phyloP scores from a whole-genome alignment of 176 grass and related monocot genomes.

The Alloteropsis semialata region DNA sequence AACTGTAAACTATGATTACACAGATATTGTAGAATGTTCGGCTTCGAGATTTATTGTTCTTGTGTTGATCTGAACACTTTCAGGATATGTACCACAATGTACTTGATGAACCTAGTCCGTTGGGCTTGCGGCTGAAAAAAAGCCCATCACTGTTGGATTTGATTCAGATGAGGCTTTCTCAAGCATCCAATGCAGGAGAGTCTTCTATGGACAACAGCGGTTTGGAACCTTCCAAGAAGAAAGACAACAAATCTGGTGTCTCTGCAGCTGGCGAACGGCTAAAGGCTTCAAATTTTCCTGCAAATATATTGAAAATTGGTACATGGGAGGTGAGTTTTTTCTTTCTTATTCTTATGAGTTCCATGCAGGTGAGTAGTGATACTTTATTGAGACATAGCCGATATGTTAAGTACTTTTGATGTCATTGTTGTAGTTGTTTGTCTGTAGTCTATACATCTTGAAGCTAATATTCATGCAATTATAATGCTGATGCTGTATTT shows the following conservation, averaged over 20 bases:
- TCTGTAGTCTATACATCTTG: constrained; percentile 3
- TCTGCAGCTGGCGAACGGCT: constrained; percentile 51
- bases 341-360: background rate
- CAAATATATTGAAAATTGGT: constrained; percentile 79
- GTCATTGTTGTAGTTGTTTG: background rate
- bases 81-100: constrained; percentile 90
- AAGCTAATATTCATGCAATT: constrained; percentile 7
- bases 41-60: constrained; percentile 16
- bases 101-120: constrained; percentile 79
- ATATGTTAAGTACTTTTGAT: constrained; percentile 1
- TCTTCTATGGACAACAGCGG: constrained; percentile 13
- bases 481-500: background rate
- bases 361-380: background rate
- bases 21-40: background rate
- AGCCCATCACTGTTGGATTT: constrained; percentile 86
- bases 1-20: background rate
- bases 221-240: constrained; percentile 53
- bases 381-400: background rate
- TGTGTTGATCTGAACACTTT: constrained; percentile 10
- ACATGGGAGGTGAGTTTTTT: constrained; percentile 78
- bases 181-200: constrained; percentile 40
- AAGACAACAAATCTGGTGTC: constrained; percentile 48
- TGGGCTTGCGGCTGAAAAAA: constrained; percentile 86
- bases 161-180: constrained; percentile 84
- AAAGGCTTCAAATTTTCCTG: constrained; percentile 96